These are phyloP conservation scores for Backusella tarrabulga DNA, from an alignment of 192 early-diverging fungal species.

Conservation along the genomic window DNA sequence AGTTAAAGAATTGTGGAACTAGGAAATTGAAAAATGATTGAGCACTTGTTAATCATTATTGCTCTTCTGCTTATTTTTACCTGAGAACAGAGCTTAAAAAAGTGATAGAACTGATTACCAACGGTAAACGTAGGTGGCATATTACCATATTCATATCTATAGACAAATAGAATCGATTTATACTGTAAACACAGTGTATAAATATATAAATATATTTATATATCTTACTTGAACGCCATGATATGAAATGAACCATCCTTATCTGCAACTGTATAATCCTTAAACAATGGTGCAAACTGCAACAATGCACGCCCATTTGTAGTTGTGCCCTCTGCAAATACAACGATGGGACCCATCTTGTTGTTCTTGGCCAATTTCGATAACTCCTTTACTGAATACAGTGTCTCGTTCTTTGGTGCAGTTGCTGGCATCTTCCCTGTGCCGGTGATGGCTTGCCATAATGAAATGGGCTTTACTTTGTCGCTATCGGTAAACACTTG, in stretches of 20 bases:
- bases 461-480: constrained; percentile 46
- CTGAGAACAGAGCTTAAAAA: constrained; percentile 60
- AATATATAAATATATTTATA: neutral
- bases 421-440: constrained; percentile 43
- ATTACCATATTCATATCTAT: constrained; percentile 60
- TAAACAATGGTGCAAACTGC: constrained; percentile 73
- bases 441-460: constrained; percentile 54
- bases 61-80: constrained; percentile 20
- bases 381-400: constrained; percentile 44
- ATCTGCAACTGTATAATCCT: constrained; percentile 54
- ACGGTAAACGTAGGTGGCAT: constrained; percentile 68
- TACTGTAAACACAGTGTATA: constrained; percentile 22
- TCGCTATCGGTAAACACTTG: constrained; percentile 48
- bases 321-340: constrained; percentile 82
- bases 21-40: neutral
- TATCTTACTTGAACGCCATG: constrained; percentile 55
- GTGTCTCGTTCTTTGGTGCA: constrained; percentile 13
- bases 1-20: constrained; percentile 49
- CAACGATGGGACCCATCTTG: constrained; percentile 52
- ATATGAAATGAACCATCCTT: constrained; percentile 56
- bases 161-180: constrained; percentile 28
- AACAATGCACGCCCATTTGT: constrained; percentile 85
- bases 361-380: constrained; percentile 37
- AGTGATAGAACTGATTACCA: constrained; percentile 48
- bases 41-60: no score